Evolutionary conservation across 2,329 filamentous ascomycete genomes (phyloP).

Genomic region (Pyricularia sp.): DNA sequence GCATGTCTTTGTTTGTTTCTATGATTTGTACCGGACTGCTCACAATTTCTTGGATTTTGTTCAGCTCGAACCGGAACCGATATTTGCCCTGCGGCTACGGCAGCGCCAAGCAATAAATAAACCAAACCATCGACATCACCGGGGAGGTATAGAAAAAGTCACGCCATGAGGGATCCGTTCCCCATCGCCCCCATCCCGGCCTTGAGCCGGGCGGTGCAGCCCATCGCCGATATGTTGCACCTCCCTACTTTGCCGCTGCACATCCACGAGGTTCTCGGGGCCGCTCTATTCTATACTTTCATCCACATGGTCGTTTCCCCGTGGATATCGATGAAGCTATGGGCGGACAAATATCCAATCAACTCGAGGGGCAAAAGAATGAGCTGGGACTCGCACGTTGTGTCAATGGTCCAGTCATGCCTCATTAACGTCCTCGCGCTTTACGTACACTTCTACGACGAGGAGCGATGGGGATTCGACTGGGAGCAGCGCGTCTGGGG

Average conservation of each 20-base stretch:
- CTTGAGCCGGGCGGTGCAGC: conserved; percentile 47
- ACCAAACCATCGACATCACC: neutral
- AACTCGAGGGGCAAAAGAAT: conserved; percentile 56
- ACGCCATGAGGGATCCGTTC: conserved; percentile 64
- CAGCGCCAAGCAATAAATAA: neutral
- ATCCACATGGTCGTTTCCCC: conserved; percentile 61
- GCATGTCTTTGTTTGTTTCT: neutral
- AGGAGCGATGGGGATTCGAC: conserved; percentile 57
- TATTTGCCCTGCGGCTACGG: neutral
- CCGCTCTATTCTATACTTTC: conserved; percentile 58
- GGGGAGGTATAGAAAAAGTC: neutral
- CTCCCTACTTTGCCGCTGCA: conserved; percentile 64
- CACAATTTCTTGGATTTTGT: neutral
- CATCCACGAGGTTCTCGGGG: conserved; percentile 64
- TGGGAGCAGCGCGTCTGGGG: conserved; percentile 65
- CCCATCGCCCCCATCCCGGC: conserved; percentile 52
- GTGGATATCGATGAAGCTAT: conserved; percentile 49
- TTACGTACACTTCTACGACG: conserved; percentile 61
- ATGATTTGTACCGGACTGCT: neutral
- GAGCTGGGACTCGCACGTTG: conserved; percentile 82
- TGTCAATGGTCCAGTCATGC: conserved; percentile 69
- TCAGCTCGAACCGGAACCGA: neutral
- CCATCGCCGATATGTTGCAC: conserved; percentile 50
- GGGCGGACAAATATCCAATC: conserved; percentile 52
- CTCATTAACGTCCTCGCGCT: conserved; percentile 66